Percentiles rank a stretch among this genome's conserved stretches.
Conservation (phyloP, 306 rosid species). For the Dryas drummondii region DNA sequence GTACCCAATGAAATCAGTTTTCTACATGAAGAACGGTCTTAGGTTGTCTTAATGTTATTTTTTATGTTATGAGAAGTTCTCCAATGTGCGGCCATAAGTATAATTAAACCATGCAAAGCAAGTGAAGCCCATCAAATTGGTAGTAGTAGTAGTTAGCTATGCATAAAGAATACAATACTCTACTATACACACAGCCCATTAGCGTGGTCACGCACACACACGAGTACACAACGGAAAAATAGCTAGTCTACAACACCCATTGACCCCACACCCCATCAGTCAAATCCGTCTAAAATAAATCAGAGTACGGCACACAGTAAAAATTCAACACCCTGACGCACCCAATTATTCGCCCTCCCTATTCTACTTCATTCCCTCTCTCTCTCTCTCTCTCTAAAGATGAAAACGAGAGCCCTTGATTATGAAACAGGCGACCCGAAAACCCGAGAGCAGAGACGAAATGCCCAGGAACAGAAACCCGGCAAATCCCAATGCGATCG, state of each 20-base stretch:
- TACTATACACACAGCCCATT: constrained; percentile 3
- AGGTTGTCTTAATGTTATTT: too few species aligned
- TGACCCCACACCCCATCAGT: neutral
- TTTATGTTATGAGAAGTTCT: too few species aligned
- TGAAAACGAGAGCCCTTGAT: constrained; percentile 94
- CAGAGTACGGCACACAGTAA: constrained; percentile 22
- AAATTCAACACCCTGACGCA: constrained; percentile 20
- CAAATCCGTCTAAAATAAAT: constrained; percentile 4
- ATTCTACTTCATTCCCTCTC: neutral
- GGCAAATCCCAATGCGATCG: constrained; percentile 69
- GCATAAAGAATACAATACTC: neutral
- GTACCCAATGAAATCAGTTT: too few species aligned
- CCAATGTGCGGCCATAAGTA: too few species aligned
- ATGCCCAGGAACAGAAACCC: constrained; percentile 85
- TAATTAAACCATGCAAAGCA: too few species aligned
- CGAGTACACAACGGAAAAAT: neutral
- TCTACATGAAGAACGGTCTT: too few species aligned
- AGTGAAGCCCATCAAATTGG: neutral
- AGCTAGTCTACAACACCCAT: neutral
- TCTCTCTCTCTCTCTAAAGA: constrained; percentile 25
- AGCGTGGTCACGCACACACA: neutral
- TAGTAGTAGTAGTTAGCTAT: neutral
- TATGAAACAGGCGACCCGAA: constrained; percentile 77
- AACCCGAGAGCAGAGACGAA: constrained; percentile 78
- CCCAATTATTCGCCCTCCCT: constrained; percentile 26